These are phyloP conservation scores for Phytopythium vexans DNA, from an alignment of 352 stramenopile genomes.

Conservation along the genomic window DNA sequence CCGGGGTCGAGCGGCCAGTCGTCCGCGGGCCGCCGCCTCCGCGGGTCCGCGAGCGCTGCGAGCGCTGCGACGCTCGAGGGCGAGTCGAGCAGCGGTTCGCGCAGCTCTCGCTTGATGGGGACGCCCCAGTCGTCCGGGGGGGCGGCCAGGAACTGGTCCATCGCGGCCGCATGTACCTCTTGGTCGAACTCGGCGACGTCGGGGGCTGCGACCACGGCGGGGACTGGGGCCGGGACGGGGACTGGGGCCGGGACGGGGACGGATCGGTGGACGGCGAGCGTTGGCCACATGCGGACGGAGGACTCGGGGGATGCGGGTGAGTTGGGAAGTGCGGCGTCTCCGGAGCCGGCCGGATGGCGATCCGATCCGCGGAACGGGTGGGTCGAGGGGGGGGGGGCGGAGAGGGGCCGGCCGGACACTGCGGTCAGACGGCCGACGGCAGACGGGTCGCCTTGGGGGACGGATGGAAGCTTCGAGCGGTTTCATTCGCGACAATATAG, in stretches of 20 bases:
- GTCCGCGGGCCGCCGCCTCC: not conserved
- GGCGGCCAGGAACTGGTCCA: slow-evolving; percentile 2
- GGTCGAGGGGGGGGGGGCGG: too few relatives aligned
- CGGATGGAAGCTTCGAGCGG: too few relatives aligned
- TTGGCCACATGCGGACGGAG: too few relatives aligned
- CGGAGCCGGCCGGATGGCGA: too few relatives aligned
- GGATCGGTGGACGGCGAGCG: not conserved
- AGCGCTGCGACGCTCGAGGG: slow-evolving; percentile 1
- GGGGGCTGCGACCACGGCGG: not conserved
- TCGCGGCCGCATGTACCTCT: not conserved
- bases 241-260: not conserved
- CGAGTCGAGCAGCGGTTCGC: not conserved
- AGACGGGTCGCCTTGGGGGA: too few relatives aligned
- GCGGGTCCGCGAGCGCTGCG: not conserved
- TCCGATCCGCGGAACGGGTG: too few relatives aligned
- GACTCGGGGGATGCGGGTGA: too few relatives aligned
- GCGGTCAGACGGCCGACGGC: too few relatives aligned
- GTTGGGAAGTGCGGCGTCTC: too few relatives aligned
- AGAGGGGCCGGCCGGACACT: too few relatives aligned
- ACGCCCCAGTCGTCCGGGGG: not conserved
- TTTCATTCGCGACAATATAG: too few relatives aligned
- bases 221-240: not conserved
- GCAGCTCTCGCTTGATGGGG: not conserved
- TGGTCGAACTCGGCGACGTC: not conserved
- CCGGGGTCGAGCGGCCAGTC: not conserved